phyloP scores from a whole-genome alignment of 768 basidiomycete genomes.

The Vararia minispora region DNA sequence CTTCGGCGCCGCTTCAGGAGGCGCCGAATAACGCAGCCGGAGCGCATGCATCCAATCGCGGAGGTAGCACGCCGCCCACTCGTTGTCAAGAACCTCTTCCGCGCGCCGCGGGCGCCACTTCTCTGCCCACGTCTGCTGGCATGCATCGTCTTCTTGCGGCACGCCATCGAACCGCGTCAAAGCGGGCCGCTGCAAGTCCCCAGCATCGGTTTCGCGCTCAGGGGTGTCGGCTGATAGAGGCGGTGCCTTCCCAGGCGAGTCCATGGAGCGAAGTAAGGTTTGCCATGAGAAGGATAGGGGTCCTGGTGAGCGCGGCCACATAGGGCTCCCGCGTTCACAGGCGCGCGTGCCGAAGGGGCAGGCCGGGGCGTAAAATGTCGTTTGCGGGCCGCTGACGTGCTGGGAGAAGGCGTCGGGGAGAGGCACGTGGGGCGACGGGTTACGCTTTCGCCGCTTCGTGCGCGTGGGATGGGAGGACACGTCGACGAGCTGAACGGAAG shows the following conservation, averaged over 20 bases:
- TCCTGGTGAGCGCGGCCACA: too few species aligned
- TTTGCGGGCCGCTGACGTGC: constrained; percentile 7
- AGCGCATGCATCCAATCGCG: constrained; percentile 73
- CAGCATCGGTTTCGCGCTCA: too few species aligned
- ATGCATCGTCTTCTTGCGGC: constrained; percentile 2
- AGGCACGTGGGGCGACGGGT: not conserved
- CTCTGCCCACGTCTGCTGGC: constrained; percentile 53
- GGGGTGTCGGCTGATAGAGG: not conserved
- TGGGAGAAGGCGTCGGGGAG: constrained; percentile 8
- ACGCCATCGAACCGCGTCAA: too few species aligned
- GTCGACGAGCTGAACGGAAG: too few species aligned
- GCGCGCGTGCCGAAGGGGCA: too few species aligned
- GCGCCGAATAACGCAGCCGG: constrained; percentile 38
- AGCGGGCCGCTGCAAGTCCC: too few species aligned
- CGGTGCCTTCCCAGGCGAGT: too few species aligned
- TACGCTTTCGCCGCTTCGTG: constrained; percentile 1
- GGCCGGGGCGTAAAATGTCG: too few species aligned
- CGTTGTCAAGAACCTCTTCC: constrained; percentile 71
- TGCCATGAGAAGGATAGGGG: too few species aligned
- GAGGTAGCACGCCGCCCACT: constrained; percentile 54
- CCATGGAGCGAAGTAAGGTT: too few species aligned
- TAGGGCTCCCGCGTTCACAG: too few species aligned
- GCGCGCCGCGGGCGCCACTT: constrained; percentile 69
- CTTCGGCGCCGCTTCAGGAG: constrained; percentile 5
- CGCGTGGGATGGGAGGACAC: too few species aligned